These are phyloP conservation scores for Rhazya stricta DNA, from an alignment of 257 asterid species.

Conservation along the genomic window DNA sequence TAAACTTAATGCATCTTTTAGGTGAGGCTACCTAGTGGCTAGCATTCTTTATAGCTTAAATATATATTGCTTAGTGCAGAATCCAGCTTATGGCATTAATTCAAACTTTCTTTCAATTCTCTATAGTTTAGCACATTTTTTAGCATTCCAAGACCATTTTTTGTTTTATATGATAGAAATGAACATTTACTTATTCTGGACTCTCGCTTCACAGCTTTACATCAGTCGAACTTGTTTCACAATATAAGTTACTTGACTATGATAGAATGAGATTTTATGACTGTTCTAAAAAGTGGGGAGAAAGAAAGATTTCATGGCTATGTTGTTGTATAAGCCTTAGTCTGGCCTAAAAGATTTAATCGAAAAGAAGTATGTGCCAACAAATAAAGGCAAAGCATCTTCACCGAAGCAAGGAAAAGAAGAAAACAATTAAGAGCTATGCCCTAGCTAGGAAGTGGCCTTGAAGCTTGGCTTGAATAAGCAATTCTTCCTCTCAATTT, in stretches of 20 bases:
- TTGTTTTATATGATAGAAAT: background rate
- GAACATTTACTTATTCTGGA: background rate
- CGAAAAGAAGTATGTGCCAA: no score
- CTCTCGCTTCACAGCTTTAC: background rate
- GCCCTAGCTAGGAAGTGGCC: no score
- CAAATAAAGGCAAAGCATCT: no score
- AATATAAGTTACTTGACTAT: background rate
- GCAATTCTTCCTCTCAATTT: no score
- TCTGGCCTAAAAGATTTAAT: no score
- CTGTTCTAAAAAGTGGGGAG: background rate
- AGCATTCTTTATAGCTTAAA: conserved; percentile 4
- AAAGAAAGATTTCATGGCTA: background rate
- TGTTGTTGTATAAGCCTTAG: background rate
- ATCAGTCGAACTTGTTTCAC: background rate
- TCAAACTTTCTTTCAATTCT: background rate
- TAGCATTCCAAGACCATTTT: background rate
- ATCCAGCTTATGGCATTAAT: background rate
- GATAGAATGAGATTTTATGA: background rate
- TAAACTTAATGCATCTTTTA: conserved; percentile 1
- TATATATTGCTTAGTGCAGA: background rate
- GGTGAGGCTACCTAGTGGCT: conserved; percentile 5
- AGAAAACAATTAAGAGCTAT: no score
- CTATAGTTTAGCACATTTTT: background rate
- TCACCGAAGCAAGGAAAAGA: no score
- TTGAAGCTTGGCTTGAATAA: no score